Percentiles rank a stretch among this genome's conserved stretches.
Conservation (phyloP, 805 yeast species). For the Saturnispora diversa region DNA sequence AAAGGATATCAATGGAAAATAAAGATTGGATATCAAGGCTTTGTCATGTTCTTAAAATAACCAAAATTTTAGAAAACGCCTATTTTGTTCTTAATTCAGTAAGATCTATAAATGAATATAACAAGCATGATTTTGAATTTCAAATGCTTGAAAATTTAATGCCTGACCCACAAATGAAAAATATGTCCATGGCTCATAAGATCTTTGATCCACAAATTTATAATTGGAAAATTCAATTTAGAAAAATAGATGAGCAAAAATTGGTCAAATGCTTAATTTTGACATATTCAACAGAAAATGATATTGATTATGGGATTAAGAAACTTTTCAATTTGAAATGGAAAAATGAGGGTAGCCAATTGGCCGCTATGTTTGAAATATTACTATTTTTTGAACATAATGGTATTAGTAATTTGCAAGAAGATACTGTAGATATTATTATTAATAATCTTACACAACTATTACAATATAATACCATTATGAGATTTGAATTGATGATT, state of each 20-base stretch:
- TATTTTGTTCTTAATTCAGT: slow-evolving; percentile 6
- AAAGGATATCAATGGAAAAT: neutral
- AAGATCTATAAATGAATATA: no score
- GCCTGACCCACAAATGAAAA: neutral
- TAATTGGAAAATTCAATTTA: slow-evolving; percentile 7
- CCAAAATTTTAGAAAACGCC: slow-evolving; percentile 3
- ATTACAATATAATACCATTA: slow-evolving; percentile 20
- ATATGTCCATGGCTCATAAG: neutral
- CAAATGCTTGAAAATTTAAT: slow-evolving; percentile 16
- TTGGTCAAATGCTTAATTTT: slow-evolving; percentile 11
- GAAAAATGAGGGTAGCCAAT: slow-evolving; percentile 1
- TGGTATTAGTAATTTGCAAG: neutral
- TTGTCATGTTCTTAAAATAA: neutral
- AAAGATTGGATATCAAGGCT: slow-evolving; percentile 5
- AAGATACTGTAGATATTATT: slow-evolving; percentile 11
- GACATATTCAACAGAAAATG: neutral
- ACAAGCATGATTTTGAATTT: slow-evolving; percentile 6
- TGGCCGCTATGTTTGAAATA: slow-evolving; percentile 16
- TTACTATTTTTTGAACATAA: slow-evolving; percentile 10
- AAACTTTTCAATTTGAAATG: slow-evolving; percentile 11
- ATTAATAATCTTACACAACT: slow-evolving; percentile 14
- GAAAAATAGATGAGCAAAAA: slow-evolving; percentile 16
- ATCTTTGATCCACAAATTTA: slow-evolving; percentile 9
- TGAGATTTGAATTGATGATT: slow-evolving; percentile 35
- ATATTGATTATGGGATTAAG: slow-evolving; percentile 8